Evolutionary conservation across 768 basidiomycete species (phyloP).

Genomic region (Boletus sp.): DNA sequence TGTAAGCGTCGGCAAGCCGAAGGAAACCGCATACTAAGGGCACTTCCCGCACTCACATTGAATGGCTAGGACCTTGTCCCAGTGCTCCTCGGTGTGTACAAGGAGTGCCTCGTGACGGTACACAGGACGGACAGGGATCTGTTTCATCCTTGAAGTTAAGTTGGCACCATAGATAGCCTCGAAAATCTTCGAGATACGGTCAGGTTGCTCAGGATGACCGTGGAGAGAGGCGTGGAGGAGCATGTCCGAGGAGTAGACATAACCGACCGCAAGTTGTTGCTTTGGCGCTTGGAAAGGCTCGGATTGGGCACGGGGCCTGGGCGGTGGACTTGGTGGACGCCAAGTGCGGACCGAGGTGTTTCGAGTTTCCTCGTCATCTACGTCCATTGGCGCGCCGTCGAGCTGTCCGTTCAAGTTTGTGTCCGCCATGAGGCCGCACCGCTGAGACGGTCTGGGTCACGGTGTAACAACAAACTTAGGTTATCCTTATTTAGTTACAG

Average conservation of each 20-base stretch:
- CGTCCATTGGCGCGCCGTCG: slow-evolving; percentile 27
- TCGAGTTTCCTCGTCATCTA: slow-evolving; percentile 21
- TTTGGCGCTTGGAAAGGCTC: slow-evolving; percentile 30
- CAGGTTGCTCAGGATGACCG: slow-evolving; percentile 74
- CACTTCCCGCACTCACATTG: slow-evolving; percentile 56
- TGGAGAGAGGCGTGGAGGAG: slow-evolving; percentile 71
- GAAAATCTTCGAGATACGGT: slow-evolving; percentile 77
- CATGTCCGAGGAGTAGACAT: slow-evolving; percentile 87
- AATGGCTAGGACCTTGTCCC: slow-evolving; percentile 85
- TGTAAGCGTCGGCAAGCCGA: slow-evolving; percentile 12
- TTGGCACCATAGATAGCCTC: slow-evolving; percentile 57
- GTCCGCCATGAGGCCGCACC: background rate
- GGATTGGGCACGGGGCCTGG: slow-evolving; percentile 26
- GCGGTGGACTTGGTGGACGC: slow-evolving; percentile 21
- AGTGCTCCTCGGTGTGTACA: slow-evolving; percentile 88
- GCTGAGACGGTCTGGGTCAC: background rate
- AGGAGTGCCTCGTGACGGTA: slow-evolving; percentile 77
- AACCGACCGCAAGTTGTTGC: slow-evolving; percentile 60
- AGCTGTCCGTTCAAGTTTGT: slow-evolving; percentile 20
- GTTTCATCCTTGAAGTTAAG: slow-evolving; percentile 70
- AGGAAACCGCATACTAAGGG: slow-evolving; percentile 1
- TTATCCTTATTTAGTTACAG: background rate
- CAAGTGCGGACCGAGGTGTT: background rate
- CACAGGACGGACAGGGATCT: slow-evolving; percentile 72
- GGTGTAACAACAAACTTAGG: background rate